These are phyloP conservation scores for Hygrophorus pudorinus DNA, from an alignment of 768 basidiomycete species.

Conservation along the genomic window DNA sequence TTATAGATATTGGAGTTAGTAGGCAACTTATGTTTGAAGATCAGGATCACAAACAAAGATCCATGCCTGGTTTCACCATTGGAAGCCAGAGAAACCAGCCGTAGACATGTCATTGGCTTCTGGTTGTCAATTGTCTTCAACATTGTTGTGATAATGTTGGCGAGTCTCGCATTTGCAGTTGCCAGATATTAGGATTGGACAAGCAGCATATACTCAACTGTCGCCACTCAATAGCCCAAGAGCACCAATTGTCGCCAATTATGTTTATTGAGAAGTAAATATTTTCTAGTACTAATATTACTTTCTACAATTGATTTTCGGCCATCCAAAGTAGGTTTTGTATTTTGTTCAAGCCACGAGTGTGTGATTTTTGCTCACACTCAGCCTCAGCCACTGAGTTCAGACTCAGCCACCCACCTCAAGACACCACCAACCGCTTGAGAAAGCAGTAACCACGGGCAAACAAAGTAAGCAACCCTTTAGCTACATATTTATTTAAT, in stretches of 20 bases:
- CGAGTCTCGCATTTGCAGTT: conserved; percentile 20
- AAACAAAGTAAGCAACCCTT: not conserved
- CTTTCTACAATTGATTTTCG: no score
- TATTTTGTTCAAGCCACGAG: no score
- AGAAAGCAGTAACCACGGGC: no score
- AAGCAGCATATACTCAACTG: conserved; percentile 13
- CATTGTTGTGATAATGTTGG: conserved; percentile 11
- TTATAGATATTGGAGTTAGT: no score
- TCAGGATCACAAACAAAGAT: conserved; percentile 14
- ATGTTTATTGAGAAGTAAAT: not conserved
- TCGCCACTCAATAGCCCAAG: conserved; percentile 13
- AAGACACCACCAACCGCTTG: no score
- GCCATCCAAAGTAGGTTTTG: no score
- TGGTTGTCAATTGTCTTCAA: conserved; percentile 9
- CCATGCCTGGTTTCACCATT: conserved; percentile 21
- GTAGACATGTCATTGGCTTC: conserved; percentile 1
- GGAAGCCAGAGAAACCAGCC: conserved; percentile 16
- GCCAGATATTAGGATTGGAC: conserved; percentile 15
- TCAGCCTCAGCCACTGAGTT: no score
- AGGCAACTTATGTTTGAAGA: conserved; percentile 13
- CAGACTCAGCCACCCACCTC: no score
- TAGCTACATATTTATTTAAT: no score
- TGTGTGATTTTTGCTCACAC: no score
- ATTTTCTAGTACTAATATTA: no score
- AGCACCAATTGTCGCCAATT: conserved; percentile 16